Conservation (phyloP, 208 protist genomes). For the Acanthamoeba culbertsoni region DNA sequence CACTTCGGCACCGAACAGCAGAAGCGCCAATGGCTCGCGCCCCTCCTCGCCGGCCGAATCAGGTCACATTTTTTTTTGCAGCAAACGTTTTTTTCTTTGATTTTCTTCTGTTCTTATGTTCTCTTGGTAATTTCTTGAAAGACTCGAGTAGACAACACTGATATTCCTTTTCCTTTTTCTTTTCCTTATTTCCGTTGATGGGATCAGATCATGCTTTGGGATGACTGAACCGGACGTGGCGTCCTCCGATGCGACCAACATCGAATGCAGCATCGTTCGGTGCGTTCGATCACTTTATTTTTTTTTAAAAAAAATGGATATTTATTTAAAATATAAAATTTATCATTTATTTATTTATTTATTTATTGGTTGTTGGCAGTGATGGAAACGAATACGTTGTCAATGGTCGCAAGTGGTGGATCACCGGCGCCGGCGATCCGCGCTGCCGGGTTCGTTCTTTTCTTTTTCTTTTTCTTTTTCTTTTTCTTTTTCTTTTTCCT, state of each 20-base stretch:
- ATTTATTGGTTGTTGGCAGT: background rate
- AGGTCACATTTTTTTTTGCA: no score
- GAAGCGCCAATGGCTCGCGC: conserved; percentile 81
- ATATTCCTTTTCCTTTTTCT: no score
- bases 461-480: background rate
- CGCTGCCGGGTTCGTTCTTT: background rate
- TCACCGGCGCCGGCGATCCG: conserved; percentile 61
- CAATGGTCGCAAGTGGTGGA: conserved; percentile 87
- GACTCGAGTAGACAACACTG: background rate
- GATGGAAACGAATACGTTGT: conserved; percentile 82
- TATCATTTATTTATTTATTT: no score
- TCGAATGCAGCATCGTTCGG: conserved; percentile 47
- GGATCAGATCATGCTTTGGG: conserved; percentile 79
- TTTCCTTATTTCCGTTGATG: background rate
- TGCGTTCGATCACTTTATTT: background rate
- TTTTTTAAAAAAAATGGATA: no score
- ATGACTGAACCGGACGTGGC: conserved; percentile 86
- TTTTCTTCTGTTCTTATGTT: background rate
- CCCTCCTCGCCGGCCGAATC: conserved; percentile 84
- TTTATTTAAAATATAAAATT: no score
- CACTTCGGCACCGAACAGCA: conserved; percentile 80
- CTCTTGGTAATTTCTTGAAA: background rate
- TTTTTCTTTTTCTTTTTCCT: background rate
- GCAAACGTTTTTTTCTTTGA: background rate
- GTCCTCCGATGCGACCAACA: conserved; percentile 80